Evolutionary conservation across 129 eudicot species (phyloP).

Genomic region (Saposhnikovia divaricata): DNA sequence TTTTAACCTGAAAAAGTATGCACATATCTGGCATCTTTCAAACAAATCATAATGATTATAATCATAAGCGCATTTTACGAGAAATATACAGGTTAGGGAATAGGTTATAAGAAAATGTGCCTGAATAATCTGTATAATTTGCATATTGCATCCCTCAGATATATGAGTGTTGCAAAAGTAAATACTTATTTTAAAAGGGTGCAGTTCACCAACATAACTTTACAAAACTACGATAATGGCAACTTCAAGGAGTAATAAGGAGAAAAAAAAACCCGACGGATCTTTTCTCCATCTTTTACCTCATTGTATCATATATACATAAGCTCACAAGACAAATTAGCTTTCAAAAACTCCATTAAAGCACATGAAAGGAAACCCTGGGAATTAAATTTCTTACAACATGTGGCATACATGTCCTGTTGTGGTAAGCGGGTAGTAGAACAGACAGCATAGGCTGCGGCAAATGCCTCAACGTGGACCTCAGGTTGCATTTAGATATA

Average conservation of each 20-base stretch:
- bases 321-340: not conserved
- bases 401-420: not conserved
- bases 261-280: too few species aligned
- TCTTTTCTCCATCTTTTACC: not conserved
- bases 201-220: too few species aligned
- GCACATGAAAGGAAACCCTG: not conserved
- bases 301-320: not conserved
- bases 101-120: too few species aligned
- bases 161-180: too few species aligned
- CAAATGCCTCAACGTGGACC: not conserved
- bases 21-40: not conserved
- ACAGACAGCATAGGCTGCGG: too few species aligned
- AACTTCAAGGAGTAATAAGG: too few species aligned
- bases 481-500: not conserved
- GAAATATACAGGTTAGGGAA: not conserved
- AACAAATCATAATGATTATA: not conserved
- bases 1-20: slow-evolving; percentile 46
- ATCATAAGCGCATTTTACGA: not conserved
- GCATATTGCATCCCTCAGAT: too few species aligned
- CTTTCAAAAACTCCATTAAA: not conserved
- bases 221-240: too few species aligned
- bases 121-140: too few species aligned
- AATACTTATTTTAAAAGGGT: too few species aligned
- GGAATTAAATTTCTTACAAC: not conserved
- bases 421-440: not conserved